These are phyloP conservation scores for Termitomyces sp. DNA, from an alignment of 768 basidiomycete genomes.

Conservation along the genomic window DNA sequence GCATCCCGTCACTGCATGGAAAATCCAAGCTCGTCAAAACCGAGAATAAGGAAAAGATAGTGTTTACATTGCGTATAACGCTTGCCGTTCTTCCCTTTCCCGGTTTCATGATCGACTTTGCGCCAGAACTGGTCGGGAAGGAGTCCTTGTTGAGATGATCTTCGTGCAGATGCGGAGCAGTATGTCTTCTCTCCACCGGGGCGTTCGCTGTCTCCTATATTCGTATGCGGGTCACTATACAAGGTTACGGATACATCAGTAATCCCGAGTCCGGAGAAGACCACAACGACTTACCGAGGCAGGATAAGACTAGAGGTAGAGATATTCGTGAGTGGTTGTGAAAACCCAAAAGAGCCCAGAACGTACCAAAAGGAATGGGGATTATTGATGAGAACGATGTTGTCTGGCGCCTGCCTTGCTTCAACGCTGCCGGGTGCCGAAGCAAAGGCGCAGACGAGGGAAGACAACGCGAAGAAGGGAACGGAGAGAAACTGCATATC, in stretches of 20 bases:
- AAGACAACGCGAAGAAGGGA: background rate
- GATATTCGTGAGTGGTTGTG: too few relatives aligned
- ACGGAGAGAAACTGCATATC: background rate
- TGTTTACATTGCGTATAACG: constrained; percentile 43
- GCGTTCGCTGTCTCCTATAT: constrained; percentile 50
- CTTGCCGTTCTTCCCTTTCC: constrained; percentile 34
- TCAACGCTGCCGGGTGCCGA: constrained; percentile 7
- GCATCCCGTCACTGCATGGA: constrained; percentile 48
- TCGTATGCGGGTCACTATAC: constrained; percentile 39
- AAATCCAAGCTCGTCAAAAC: background rate
- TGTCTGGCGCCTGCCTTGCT: constrained; percentile 33
- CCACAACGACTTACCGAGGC: constrained; percentile 28
- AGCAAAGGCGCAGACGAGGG: background rate
- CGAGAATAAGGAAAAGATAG: background rate
- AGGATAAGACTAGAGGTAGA: constrained; percentile 40
- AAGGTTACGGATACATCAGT: background rate
- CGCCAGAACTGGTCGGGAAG: constrained; percentile 47
- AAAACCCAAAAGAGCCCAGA: background rate
- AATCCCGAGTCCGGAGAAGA: background rate
- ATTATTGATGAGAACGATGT: constrained; percentile 47
- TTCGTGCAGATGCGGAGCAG: constrained; percentile 41
- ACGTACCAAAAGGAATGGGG: constrained; percentile 42
- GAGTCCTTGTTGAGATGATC: constrained; percentile 38
- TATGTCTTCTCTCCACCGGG: constrained; percentile 53
- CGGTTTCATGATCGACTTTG: constrained; percentile 41